Base-by-base conservation (phyloP, 2,329 filamentous ascomycete genomes). In the Fusarium nygamai region DNA sequence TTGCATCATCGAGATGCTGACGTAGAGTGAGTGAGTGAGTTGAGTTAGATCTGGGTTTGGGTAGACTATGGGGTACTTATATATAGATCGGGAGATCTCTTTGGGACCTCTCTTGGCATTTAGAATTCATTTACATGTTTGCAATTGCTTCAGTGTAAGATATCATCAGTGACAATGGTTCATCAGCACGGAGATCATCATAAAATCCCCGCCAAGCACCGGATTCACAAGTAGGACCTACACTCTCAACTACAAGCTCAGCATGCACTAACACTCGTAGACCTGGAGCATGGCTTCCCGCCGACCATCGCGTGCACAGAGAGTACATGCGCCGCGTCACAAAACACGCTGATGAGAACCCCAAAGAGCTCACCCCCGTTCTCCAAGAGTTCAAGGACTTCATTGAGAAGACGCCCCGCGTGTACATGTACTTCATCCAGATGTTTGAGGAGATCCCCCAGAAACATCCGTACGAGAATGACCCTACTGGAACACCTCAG, bases 371-470 rank as follows among this genome's bases (percentile, higher is more conserved):
- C 1, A 85, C 88, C 19, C 91, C 91, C 0, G 90, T 90, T 0
- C 81, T 94, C 1, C 76, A 87, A 70, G 92, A 93, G 72, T 93
- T 94, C 83, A 86, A 90, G 77, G 80, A 88, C 4, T 82, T 93
- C 31, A 93, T 94, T 71, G 92, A 94, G 79, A 80, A 81, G 34
- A 90, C 90, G 72, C 83, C 91, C 4, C 87, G 90, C 29, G 83
- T 94, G 33, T 91, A 90, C 83, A 91, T 93, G 86, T 89, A 91
- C 79, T 89, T 93, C 78, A 84, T 84, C 31, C 84, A 87, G 71
- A 94, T 94, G 92, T 94, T 92, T 81, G 84, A 88, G 36, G 90
- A 94, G 81, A 85, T 93, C 27, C 92, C 92, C 0, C 78, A 80
- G 38, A 90, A 90, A 80, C 83, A 86, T 24, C 88, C 88, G 0